phyloP scores from a whole-genome alignment of 2,329 filamentous ascomycete genomes.

The Cladophialophora psammophila region DNA sequence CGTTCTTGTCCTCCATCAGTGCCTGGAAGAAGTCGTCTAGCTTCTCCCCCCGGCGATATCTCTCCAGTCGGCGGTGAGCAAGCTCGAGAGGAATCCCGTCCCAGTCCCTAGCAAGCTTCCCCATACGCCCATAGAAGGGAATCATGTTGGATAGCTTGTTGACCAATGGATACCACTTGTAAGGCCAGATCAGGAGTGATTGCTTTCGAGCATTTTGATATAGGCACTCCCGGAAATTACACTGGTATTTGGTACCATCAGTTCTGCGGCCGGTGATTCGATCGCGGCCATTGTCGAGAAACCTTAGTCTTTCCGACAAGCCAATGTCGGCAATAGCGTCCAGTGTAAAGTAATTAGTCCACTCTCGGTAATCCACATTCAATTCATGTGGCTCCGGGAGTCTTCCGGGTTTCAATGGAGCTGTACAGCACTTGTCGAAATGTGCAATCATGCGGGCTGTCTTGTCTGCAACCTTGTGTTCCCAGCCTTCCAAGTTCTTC shows the following conservation, averaged over 20 bases:
- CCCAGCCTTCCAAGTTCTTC: slow-evolving; percentile 53
- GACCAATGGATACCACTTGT: slow-evolving; percentile 39
- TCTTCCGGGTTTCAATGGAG: slow-evolving; percentile 9
- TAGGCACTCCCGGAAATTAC: slow-evolving; percentile 34
- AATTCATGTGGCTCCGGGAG: slow-evolving; percentile 39
- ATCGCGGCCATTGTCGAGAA: slow-evolving; percentile 48
- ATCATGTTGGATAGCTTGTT: slow-evolving; percentile 32
- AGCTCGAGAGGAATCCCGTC: slow-evolving; percentile 57
- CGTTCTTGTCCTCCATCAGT: slow-evolving; percentile 46
- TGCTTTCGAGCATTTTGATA: slow-evolving; percentile 24
- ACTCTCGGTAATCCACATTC: slow-evolving; percentile 47
- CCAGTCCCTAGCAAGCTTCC: slow-evolving; percentile 46
- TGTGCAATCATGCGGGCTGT: slow-evolving; percentile 44
- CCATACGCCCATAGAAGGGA: slow-evolving; percentile 38
- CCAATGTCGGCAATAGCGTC: slow-evolving; percentile 52
- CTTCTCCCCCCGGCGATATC: slow-evolving; percentile 60
- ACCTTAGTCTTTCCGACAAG: slow-evolving; percentile 46
- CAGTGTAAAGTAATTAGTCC: slow-evolving; percentile 49
- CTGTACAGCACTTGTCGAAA: slow-evolving; percentile 48
- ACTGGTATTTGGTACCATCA: slow-evolving; percentile 35
- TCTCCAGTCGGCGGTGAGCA: slow-evolving; percentile 52
- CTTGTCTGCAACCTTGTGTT: slow-evolving; percentile 51
- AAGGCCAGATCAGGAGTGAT: slow-evolving; percentile 41
- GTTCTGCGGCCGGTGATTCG: slow-evolving; percentile 39
- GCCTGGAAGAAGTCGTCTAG: slow-evolving; percentile 63